Conservation (phyloP, 1,139 yeast genomes). For the Kazachstania sp. region DNA sequence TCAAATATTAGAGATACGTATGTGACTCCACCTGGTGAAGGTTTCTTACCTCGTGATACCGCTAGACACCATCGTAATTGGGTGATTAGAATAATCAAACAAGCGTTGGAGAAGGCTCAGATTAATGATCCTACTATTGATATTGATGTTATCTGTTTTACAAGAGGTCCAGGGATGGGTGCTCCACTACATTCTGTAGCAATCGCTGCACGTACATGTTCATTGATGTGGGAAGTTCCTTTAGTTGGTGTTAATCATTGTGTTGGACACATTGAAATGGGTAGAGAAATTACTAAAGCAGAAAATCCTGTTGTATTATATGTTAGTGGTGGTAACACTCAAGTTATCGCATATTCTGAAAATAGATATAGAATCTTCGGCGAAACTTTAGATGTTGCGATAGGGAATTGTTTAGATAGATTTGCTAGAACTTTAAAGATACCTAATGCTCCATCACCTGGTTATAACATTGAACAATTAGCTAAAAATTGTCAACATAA, state of each 20-base stretch:
- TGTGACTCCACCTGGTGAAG: constrained; percentile 96
- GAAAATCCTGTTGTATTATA: constrained; percentile 89
- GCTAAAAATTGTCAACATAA: constrained; percentile 51
- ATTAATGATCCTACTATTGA: constrained; percentile 41
- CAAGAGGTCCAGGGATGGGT: constrained; percentile 99
- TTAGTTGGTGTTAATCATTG: constrained; percentile 94
- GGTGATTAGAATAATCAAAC: constrained; percentile 74
- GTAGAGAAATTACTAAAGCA: constrained; percentile 94
- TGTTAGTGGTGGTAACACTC: constrained; percentile 98
- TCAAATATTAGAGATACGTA: constrained; percentile 91
- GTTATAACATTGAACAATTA: constrained; percentile 90
- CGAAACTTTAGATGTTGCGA: constrained; percentile 93
- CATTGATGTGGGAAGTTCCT: constrained; percentile 76
- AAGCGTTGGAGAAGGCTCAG: constrained; percentile 56
- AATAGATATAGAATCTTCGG: constrained; percentile 93
- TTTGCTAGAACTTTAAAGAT: constrained; percentile 87
- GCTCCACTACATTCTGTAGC: constrained; percentile 94
- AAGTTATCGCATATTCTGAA: constrained; percentile 90
- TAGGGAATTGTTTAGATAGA: constrained; percentile 92
- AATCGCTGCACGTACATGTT: constrained; percentile 79
- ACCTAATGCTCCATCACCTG: constrained; percentile 93
- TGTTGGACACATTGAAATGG: constrained; percentile 98
- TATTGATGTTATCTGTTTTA: constrained; percentile 85
- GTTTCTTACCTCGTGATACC: constrained; percentile 90
- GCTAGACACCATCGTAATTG: constrained; percentile 95